A percentile compares a stretch with the other conserved stretches of the same genome.
phyloP scores from a whole-genome alignment of 306 rosid species.

The Cucumis melo region DNA sequence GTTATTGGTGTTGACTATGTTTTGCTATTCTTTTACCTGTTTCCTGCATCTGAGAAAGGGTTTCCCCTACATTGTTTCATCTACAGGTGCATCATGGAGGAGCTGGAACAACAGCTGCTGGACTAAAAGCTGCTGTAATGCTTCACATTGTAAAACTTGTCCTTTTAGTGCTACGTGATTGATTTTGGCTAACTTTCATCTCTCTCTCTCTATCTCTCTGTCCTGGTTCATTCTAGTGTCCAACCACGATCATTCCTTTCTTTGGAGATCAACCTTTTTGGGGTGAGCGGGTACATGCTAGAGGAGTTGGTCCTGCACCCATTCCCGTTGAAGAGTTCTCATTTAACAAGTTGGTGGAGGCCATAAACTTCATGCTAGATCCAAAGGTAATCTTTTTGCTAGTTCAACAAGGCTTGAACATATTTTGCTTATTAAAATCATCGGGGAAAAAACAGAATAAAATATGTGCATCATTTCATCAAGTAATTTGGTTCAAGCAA shows the following conservation, averaged over 20 bases:
- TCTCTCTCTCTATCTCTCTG: background rate
- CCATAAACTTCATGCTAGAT: slow-evolving; percentile 75
- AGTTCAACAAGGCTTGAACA: background rate
- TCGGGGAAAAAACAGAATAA: background rate
- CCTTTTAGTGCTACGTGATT: background rate
- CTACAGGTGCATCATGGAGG: slow-evolving; percentile 97
- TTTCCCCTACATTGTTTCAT: background rate
- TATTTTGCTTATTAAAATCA: background rate
- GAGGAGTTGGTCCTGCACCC: slow-evolving; percentile 94
- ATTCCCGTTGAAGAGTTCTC: slow-evolving; percentile 89
- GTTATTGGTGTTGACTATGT: background rate
- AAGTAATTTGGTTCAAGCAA: background rate
- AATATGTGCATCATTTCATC: background rate
- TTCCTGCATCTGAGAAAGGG: background rate
- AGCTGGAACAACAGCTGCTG: slow-evolving; percentile 99
- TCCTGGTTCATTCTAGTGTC: slow-evolving; percentile 42
- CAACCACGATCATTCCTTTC: slow-evolving; percentile 86
- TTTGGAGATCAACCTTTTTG: slow-evolving; percentile 99
- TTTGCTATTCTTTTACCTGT: background rate
- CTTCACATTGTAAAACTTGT: background rate
- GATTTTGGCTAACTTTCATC: background rate
- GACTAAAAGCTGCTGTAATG: slow-evolving; percentile 89
- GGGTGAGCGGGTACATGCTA: slow-evolving; percentile 89
- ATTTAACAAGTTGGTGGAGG: slow-evolving; percentile 61
- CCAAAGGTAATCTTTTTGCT: slow-evolving; percentile 44